Evolutionary conservation across 2,329 filamentous ascomycete species (phyloP).

Genomic region (Alternaria panax): DNA sequence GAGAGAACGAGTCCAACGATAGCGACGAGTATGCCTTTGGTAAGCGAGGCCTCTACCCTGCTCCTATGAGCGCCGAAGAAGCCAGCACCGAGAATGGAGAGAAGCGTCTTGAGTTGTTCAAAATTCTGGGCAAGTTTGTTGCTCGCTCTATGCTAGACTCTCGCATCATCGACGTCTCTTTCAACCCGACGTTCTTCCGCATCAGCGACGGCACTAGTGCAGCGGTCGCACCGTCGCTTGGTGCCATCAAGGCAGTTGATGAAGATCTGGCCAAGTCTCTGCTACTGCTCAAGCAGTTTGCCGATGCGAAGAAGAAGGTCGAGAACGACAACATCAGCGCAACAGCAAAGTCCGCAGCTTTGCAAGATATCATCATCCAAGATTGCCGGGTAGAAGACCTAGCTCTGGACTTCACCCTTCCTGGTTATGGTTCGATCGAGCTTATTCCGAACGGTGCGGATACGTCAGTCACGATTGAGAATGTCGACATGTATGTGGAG

Average conservation of each 20-base stretch:
- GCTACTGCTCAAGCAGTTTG: conserved; percentile 86
- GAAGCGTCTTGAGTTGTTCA: conserved; percentile 87
- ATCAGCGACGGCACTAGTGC: conserved; percentile 73
- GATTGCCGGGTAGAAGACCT: conserved; percentile 84
- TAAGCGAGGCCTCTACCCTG: conserved; percentile 85
- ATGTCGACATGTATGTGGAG: conserved; percentile 88
- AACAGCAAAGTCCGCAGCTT: conserved; percentile 73
- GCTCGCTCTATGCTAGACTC: conserved; percentile 98
- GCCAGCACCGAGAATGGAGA: conserved; percentile 79
- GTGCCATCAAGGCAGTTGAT: conserved; percentile 89
- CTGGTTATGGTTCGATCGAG: conserved; percentile 85
- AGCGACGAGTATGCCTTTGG: conserved; percentile 84
- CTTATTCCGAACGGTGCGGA: conserved; percentile 78
- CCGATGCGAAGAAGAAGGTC: conserved; percentile 80
- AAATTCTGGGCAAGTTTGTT: conserved; percentile 94
- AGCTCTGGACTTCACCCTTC: conserved; percentile 91
- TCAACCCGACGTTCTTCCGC: conserved; percentile 98
- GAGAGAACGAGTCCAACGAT: conserved; percentile 80
- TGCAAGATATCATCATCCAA: conserved; percentile 75
- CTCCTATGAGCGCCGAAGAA: conserved; percentile 84
- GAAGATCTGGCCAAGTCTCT: conserved; percentile 84
- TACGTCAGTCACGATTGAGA: conserved; percentile 81
- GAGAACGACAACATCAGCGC: conserved; percentile 72
- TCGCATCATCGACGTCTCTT: conserved; percentile 94
- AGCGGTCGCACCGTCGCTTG: conserved; percentile 80